Base-by-base conservation (phyloP, 2,329 filamentous ascomycete species). In the Metarhizium album region DNA sequence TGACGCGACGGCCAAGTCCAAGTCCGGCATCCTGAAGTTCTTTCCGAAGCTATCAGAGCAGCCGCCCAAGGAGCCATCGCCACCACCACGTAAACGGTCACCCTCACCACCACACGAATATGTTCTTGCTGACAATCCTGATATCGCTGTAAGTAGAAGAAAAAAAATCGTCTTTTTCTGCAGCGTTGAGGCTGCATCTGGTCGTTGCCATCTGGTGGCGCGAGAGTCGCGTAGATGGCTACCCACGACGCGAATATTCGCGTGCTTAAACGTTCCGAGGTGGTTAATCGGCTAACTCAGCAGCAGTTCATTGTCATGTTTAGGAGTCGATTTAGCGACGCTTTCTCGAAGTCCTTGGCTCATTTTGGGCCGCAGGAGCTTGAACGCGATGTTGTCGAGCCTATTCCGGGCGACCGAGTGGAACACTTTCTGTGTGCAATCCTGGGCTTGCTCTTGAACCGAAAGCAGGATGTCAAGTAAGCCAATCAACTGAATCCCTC, bases 391-490 rank as follows among this genome's bases (percentile, higher is more conserved):
- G 80, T 96, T 48, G 81, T 84, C 54, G 87, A 91, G 64, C 71
- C 78, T 46, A 71, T 84, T 22, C 90, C 91, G 2, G 88, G 90
- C 60, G 84, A 94, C 62, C 84, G 90, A 63, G 84, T 87, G 45
- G 91, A 97, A 72, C 80, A 84, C 59, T 82, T 98, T 52, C 75
- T 98, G 24, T 98, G 94, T 74, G 90, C 90, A 55, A 71, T 98
- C 57, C 74, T 98, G 43, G 84, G 87, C 31, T 75, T 98, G 60
- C 80, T 96, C 50, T 76, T 98, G 62, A 98, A 98, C 69, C 84
- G 93, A 68, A 97, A 98, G 75, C 95, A 98, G 67, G 90, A 95
- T 71, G 87, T 97, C 65, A 95, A 98, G 93, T 97, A 80, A 70
- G 89, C 56, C 55, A n/a, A 42, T 20, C 6, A 11, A 31, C 7